Base-by-base conservation (phyloP, 805 yeast genomes). In the Sugiyamaella marilandica region DNA sequence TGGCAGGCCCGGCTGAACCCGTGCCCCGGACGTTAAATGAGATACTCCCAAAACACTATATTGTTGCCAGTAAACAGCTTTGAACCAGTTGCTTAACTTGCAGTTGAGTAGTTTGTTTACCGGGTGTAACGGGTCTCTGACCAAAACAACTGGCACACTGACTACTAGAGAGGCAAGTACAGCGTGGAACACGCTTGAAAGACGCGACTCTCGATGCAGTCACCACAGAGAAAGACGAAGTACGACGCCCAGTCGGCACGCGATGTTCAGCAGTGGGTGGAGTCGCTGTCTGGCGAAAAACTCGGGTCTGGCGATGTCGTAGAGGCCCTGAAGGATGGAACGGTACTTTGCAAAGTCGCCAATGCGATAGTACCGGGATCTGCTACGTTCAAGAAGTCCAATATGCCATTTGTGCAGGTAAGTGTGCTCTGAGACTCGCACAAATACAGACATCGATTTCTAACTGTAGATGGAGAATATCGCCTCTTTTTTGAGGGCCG, bases 391-490 rank as follows among this genome's bases (percentile, higher is more conserved):
- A 87, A 84, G 64, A 74, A 74, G 47, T 80, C 88, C 10, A 73
- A 74, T 49, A 82, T 87, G 84, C 92, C 95, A 2, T 88, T 87
- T 65, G 78, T 82, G 13, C 59, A 52, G 35, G 43, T 46, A 47
- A 18, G 51, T 45, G 10, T 13, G 10, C 24, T 31, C 16, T 32
- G n/a, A n/a, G n/a, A n/a, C n/a, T n/a, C n/a, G n/a, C n/a, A 32
- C 8, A 11, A 8, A 21, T 33, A 35, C 31, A 51, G 49, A 41
- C n/a, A 14, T 5, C 43, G 18, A n/a, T 2, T 21, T 18, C 49
- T 19, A 54, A 21, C 14, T 14, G 29, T 80, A 83, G 68, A 88
- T 88, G 96, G 96, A 88, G 63, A 87, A 87, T 62, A 87, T 88
- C 33, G 81, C 88, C 47, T 79, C 80, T 57, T 88, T 88, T 62